Evolutionary conservation across 2,329 filamentous ascomycete genomes (phyloP).

Genomic region (Metarhizium album): DNA sequence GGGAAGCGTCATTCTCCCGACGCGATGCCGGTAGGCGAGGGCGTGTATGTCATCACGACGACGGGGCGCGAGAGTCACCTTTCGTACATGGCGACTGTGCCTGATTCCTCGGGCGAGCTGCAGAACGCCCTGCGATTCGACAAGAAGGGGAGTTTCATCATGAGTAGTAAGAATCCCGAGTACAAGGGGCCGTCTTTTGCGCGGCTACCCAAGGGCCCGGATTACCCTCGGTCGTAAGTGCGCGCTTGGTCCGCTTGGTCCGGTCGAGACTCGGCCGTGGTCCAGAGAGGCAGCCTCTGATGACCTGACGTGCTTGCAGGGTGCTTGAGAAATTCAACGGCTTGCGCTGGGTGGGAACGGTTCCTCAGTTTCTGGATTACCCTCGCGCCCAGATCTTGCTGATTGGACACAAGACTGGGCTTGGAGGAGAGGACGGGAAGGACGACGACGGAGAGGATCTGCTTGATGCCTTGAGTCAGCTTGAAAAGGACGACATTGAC

Average conservation of each 20-base stretch:
- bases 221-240: constrained; percentile 59
- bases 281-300: too few species aligned
- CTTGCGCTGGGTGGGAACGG: constrained; percentile 63
- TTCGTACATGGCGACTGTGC: constrained; percentile 69
- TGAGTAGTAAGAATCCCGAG: constrained; percentile 72
- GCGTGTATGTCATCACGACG: constrained; percentile 70
- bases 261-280: too few species aligned
- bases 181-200: constrained; percentile 54
- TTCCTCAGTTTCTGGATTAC: constrained; percentile 65
- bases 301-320: constrained; percentile 22
- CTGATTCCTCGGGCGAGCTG: constrained; percentile 55
- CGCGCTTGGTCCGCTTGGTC: not conserved
- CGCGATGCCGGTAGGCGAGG: constrained; percentile 69
- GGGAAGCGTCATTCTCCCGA: constrained; percentile 59
- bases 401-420: constrained; percentile 58
- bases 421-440: constrained; percentile 43
- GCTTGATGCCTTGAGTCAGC: constrained; percentile 58
- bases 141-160: constrained; percentile 44
- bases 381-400: constrained; percentile 67
- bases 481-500: constrained; percentile 64
- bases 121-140: constrained; percentile 67
- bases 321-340: constrained; percentile 61
- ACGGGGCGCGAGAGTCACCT: constrained; percentile 65
- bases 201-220: constrained; percentile 51
- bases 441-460: constrained; percentile 49